A percentile compares a stretch with the other conserved stretches of the same genome.
phyloP scores from a whole-genome alignment of 257 asterid species.

The Apocynum venetum region DNA sequence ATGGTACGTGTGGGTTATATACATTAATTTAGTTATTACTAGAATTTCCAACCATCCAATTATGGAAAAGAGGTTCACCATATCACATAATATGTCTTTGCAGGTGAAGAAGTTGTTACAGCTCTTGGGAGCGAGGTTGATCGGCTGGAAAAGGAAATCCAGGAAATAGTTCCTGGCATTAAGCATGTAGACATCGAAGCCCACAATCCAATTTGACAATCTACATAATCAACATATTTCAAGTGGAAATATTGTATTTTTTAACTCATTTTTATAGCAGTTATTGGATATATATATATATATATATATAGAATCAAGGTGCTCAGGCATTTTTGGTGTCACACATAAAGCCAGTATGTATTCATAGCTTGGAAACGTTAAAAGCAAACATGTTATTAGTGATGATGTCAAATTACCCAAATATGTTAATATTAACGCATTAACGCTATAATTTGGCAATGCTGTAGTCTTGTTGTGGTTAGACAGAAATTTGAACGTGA shows the following conservation, averaged over 20 bases:
- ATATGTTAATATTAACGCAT: no score
- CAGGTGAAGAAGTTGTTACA: slow-evolving; percentile 97
- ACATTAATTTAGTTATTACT: neutral
- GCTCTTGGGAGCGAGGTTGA: slow-evolving; percentile 98
- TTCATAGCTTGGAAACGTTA: neutral
- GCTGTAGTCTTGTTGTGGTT: neutral
- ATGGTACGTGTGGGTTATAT: slow-evolving; percentile 41
- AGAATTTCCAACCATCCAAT: neutral
- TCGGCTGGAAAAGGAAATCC: slow-evolving; percentile 91
- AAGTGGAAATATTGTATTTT: neutral
- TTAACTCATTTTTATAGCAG: neutral
- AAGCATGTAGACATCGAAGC: slow-evolving; percentile 95
- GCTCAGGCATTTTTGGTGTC: neutral
- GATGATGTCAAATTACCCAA: no score
- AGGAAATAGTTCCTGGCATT: slow-evolving; percentile 87
- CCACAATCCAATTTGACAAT: slow-evolving; percentile 69
- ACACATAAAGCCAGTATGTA: neutral
- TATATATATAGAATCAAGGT: neutral
- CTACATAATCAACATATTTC: slow-evolving; percentile 16
- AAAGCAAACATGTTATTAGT: neutral
- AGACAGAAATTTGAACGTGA: neutral
- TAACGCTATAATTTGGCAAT: no score
- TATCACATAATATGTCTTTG: neutral
- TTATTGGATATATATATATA: no score
- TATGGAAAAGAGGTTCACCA: neutral